These are phyloP conservation scores for Pestalotiopsis fici DNA, from an alignment of 2,329 filamentous ascomycete species.

Conservation along the genomic window DNA sequence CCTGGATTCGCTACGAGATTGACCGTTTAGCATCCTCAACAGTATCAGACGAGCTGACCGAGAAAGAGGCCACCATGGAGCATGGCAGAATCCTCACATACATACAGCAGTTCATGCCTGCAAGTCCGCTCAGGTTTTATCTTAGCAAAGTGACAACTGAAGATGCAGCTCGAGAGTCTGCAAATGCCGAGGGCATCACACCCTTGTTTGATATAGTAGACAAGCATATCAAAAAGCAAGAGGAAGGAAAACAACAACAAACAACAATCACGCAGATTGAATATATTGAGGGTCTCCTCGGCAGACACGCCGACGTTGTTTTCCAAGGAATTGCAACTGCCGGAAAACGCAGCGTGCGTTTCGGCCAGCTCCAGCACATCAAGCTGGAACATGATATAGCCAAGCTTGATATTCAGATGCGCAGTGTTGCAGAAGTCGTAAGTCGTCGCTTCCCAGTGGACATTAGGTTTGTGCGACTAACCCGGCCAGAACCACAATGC, in stretches of 20 bases:
- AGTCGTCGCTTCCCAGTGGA: constrained; percentile 12
- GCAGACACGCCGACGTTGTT: constrained; percentile 57
- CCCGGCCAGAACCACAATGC: constrained; percentile 20
- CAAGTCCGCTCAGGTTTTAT: constrained; percentile 65
- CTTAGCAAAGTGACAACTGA: constrained; percentile 52
- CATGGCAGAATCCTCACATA: constrained; percentile 74
- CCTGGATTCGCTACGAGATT: constrained; percentile 83
- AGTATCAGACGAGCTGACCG: constrained; percentile 69
- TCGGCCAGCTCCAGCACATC: constrained; percentile 57
- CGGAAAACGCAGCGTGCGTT: constrained; percentile 67
- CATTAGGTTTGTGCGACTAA: neutral
- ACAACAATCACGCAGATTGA: constrained; percentile 61
- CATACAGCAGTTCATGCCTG: constrained; percentile 69
- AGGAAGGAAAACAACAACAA: constrained; percentile 45
- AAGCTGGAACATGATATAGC: constrained; percentile 44
- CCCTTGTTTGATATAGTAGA: constrained; percentile 50
- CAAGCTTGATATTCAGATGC: constrained; percentile 62
- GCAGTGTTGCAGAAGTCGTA: constrained; percentile 33
- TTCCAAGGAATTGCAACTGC: constrained; percentile 71
- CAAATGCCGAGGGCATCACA: constrained; percentile 42
- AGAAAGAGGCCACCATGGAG: constrained; percentile 77
- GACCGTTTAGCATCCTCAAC: constrained; percentile 71
- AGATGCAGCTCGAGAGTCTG: constrained; percentile 50
- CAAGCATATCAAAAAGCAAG: constrained; percentile 48
- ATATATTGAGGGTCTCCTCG: constrained; percentile 62